Evolutionary conservation across 2,329 filamentous ascomycete species (phyloP), one percentile per base, ranked within the genome.

Genomic region (Ceratocystis albifundus): DNA sequence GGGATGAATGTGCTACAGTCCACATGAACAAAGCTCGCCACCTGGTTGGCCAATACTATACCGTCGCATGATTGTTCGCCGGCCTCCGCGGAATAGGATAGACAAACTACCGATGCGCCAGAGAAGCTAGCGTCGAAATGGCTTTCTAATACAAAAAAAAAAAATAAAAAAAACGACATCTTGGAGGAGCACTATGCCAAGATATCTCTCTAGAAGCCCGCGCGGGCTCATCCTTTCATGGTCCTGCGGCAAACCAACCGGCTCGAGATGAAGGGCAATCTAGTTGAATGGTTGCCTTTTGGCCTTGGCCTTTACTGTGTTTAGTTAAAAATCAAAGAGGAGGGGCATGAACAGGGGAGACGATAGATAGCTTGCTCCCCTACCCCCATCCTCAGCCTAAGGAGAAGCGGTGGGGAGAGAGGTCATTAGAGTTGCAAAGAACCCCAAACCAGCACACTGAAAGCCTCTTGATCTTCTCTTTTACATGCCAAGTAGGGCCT

Each of bases 171-270:
- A 32, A 32, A 32, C 53, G 32, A 32, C 5, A 59, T 7, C 28
- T 41, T 41, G 3, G 32, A 32, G 8, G 22, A 7, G 3, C 53
- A 30, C 36, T 2, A 59, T 36, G 53, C 25, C 25, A 59, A 59
- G 28, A 15, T 8, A 10, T 41, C 36, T 41, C 10, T 59, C 28
- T 59, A 59, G 4, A 15, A 59, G 53, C 53, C 53, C 53, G 53
- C 53, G 53, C 53, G 53, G 53, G 53, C 20, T 32, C 22, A 59
- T 59, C 53, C 53, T 59, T 17, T 30, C 28, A 59, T n/a, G 28
- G 53, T 6, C 32, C 25, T 30, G 28, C 53, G 53, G 17, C 15
- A 59, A 32, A 30, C 28, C 15, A 32, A 8, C 12, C 28, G 53
- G 22, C 53, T 25, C n/a, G 15, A 30, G 12, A 59, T 59, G 10